A percentile compares a stretch with the other conserved stretches of the same genome.
These are phyloP conservation scores for Solanum hybrid DNA, from an alignment of 305 asterid genomes.

Conservation along the genomic window DNA sequence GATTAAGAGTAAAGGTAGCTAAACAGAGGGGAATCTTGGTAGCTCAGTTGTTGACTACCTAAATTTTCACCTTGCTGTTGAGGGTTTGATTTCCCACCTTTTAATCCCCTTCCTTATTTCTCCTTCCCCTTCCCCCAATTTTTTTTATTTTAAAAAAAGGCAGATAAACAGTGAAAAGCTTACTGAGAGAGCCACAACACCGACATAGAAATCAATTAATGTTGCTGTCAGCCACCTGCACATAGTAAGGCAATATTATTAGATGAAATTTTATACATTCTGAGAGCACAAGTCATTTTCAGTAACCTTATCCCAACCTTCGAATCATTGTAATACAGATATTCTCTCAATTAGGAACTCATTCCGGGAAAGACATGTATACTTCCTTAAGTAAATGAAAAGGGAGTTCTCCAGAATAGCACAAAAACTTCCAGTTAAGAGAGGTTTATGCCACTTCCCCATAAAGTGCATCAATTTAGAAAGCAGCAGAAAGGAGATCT, in stretches of 20 bases:
- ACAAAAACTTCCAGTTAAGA: background rate
- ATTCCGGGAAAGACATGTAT: background rate
- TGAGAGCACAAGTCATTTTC: background rate
- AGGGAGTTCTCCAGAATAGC: background rate
- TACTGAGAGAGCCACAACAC: slow-evolving; percentile 57
- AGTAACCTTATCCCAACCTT: background rate
- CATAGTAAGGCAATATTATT: background rate
- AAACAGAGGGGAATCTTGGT: background rate
- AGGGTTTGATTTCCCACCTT: background rate
- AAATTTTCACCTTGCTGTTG: background rate
- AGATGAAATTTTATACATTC: background rate
- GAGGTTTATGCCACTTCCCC: background rate
- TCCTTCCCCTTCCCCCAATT: background rate
- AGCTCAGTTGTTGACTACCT: background rate
- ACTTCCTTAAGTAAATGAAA: background rate
- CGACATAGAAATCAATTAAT: slow-evolving; percentile 57
- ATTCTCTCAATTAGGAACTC: background rate
- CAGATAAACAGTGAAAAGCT: slow-evolving; percentile 8
- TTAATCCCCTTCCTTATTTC: background rate
- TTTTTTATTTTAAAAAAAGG: background rate
- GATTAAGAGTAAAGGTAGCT: background rate
- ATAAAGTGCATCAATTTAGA: background rate
- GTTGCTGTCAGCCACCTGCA: slow-evolving; percentile 79
- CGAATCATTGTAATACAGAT: background rate
- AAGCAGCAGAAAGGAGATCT: background rate